Base-by-base conservation (phyloP, 805 yeast genomes). In the Schwanniomyces yamadae region DNA sequence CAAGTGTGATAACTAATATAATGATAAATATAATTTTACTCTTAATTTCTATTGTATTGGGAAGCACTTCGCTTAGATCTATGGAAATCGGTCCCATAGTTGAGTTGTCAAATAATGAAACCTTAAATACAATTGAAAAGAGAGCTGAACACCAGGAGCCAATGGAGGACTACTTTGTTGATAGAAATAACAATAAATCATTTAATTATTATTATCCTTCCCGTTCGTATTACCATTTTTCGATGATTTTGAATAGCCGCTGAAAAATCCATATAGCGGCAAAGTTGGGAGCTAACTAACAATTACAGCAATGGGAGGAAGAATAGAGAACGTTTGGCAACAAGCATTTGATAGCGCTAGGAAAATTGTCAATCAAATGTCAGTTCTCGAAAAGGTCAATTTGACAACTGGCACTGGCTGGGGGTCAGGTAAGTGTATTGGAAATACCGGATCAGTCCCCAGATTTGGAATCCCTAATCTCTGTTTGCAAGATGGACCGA, bases 341-440 rank as follows among this genome's bases (percentile, higher is more conserved):
- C 66, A 63, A 11, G 84, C 84, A 1, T 78, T 69, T 50, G 71
- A 66, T 12, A 72, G 72, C 36, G 84, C 84, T 2, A 59, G 76
- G 40, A 71, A 66, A 37, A 51, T 78, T 20, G 82, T 78, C 12
- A 71, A 72, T 36, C 73, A 71, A 41, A 72, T 80, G 77, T 65
- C 82, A 4, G 67, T 73, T 24, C 57, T 69, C 12, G 85, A 80
- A 49, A 79, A 78, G 45, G 82, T 77, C 18, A 79, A 79, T 49
- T 55, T 79, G 33, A 79, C 84, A 5, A 74, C 82, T 3, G 84
- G 84, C 12, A 76, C 78, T 10, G 81, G 81, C 13, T 77, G 80
- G 77, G 78, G 78, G 1, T 66, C 77, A 19, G 82, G 82, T 5
- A 80, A 79, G 2, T 75, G 82, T 50, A 66, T 76, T 22, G 84